These are phyloP conservation scores for Sporisorium graminicola DNA, from an alignment of 1,284 basidiomycete species.

Conservation along the genomic window DNA sequence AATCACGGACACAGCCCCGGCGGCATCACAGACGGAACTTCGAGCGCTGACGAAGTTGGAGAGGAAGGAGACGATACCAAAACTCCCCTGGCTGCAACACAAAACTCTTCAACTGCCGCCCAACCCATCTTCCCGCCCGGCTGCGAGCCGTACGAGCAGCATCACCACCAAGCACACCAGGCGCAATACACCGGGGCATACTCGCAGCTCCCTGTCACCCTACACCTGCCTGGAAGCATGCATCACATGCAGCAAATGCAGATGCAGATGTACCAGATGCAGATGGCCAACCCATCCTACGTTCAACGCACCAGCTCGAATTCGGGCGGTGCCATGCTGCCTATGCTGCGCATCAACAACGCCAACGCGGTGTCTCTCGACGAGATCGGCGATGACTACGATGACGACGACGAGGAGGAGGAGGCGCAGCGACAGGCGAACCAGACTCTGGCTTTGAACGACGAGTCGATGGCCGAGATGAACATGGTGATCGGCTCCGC, in stretches of 20 bases:
- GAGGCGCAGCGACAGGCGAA: constrained; percentile 27
- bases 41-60: constrained; percentile 27
- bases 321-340: constrained; percentile 17
- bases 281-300: constrained; percentile 21
- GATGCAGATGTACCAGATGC: constrained; percentile 42
- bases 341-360: constrained; percentile 46
- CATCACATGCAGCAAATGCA: constrained; percentile 42
- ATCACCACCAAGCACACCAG: constrained; percentile 36
- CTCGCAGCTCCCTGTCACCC: constrained; percentile 28
- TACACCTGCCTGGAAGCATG: constrained; percentile 35
- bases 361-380: constrained; percentile 55
- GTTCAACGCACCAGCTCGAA: background rate
- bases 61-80: constrained; percentile 28
- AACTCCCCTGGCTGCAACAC: constrained; percentile 25
- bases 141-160: constrained; percentile 40
- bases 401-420: constrained; percentile 35
- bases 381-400: constrained; percentile 56
- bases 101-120: background rate
- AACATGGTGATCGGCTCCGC: constrained; percentile 62
- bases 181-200: constrained; percentile 8
- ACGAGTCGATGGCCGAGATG: constrained; percentile 64
- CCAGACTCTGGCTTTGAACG: constrained; percentile 54
- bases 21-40: constrained; percentile 25
- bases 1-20: constrained; percentile 20
- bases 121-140: constrained; percentile 26